Evolutionary conservation across 306 rosid species (phyloP).

Genomic region (Vigna angularis): DNA sequence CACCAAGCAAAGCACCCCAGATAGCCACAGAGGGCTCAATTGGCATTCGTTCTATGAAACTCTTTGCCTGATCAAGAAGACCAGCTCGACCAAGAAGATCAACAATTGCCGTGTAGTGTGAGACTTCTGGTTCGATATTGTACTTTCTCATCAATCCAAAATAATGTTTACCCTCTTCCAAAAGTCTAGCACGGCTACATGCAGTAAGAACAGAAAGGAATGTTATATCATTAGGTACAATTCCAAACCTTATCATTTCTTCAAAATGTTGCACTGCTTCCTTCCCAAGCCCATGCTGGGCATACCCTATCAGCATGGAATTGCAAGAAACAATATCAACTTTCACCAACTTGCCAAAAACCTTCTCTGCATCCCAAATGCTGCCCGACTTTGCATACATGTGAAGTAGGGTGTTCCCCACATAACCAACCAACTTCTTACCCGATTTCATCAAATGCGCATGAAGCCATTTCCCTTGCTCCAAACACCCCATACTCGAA

Average conservation of each 20-base stretch:
- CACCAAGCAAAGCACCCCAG: conserved; percentile 65
- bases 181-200: conserved; percentile 61
- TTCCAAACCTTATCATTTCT: conserved; percentile 48
- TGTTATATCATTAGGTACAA: conserved; percentile 55
- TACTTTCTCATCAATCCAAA: conserved; percentile 54
- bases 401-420: conserved; percentile 62
- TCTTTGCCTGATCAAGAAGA: conserved; percentile 57
- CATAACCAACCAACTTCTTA: conserved; percentile 50
- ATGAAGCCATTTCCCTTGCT: conserved; percentile 61
- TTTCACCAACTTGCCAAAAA: conserved; percentile 47
- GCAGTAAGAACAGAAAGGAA: conserved; percentile 59
- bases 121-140: conserved; percentile 49
- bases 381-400: conserved; percentile 63
- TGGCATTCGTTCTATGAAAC: conserved; percentile 53
- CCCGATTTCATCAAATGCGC: conserved; percentile 54
- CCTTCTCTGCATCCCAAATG: conserved; percentile 59
- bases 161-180: conserved; percentile 53
- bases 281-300: conserved; percentile 63
- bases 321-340: conserved; percentile 60
- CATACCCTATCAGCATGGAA: conserved; percentile 62
- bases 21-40: conserved; percentile 53
- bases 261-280: conserved; percentile 55
- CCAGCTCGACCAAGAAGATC: conserved; percentile 67
- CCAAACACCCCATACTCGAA: conserved; percentile 53
- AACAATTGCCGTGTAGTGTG: conserved; percentile 52